Evolutionary conservation across 176 grass and related monocot species (phyloP).

Genomic region (Leersia perrieri): DNA sequence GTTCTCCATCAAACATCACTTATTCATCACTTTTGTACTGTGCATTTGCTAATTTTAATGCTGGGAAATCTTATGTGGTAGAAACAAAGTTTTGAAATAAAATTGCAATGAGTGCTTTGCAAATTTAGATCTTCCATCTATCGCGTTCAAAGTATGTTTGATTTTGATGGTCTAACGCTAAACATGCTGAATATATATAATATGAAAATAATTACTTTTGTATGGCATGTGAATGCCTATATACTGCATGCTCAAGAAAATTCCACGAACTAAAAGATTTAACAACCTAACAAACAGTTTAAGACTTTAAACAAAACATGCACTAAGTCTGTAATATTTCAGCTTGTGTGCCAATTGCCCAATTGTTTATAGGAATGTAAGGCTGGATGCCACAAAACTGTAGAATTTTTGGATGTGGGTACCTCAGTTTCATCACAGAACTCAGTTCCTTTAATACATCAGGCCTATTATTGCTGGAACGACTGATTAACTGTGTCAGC

Average conservation of each 20-base stretch:
- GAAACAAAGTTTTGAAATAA: background rate
- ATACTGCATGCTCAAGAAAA: constrained; percentile 8
- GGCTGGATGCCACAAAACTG: background rate
- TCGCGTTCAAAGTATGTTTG: background rate
- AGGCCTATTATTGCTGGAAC: constrained; percentile 34
- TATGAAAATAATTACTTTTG: background rate
- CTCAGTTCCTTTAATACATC: constrained; percentile 58
- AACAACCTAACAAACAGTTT: constrained; percentile 14
- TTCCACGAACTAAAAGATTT: background rate
- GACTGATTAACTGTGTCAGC: constrained; percentile 39
- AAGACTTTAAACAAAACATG: background rate
- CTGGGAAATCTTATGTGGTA: background rate
- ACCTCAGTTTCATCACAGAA: constrained; percentile 77
- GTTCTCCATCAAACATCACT: background rate
- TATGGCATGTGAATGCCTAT: background rate
- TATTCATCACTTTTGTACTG: background rate
- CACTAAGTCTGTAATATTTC: constrained; percentile 15
- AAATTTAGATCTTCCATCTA: background rate
- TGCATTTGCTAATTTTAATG: background rate
- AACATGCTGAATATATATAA: background rate
- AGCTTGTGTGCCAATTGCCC: constrained; percentile 9
- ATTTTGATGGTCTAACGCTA: constrained; percentile 14
- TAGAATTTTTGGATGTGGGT: constrained; percentile 9
- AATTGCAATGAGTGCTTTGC: background rate
- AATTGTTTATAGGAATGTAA: constrained; percentile 18